Evolutionary conservation across 371 early-diverging fungal species (phyloP).

Genomic region (Zopfochytrium polystomum): DNA sequence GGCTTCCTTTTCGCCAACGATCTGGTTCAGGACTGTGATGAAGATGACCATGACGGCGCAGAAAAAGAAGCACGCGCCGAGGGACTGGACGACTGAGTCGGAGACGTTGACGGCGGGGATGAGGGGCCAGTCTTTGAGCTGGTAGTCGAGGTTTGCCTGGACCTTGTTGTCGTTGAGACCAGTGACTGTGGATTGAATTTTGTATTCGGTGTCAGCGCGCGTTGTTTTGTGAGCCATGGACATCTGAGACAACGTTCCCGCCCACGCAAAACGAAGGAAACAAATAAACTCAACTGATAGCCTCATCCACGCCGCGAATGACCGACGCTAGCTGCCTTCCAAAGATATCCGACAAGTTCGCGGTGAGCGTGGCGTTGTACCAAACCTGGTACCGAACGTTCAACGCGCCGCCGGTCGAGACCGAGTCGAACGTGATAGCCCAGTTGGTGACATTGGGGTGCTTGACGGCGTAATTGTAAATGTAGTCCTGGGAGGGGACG

Average conservation of each 20-base stretch:
- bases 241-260: neutral
- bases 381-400: slow-evolving; percentile 67
- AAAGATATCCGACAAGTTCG: slow-evolving; percentile 60
- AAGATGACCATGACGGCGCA: slow-evolving; percentile 55
- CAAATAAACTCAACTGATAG: slow-evolving; percentile 47
- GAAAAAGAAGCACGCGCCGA: slow-evolving; percentile 68
- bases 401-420: slow-evolving; percentile 30
- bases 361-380: slow-evolving; percentile 58
- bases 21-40: slow-evolving; percentile 59
- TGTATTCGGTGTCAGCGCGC: no score
- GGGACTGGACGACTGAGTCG: slow-evolving; percentile 54
- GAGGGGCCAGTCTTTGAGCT: slow-evolving; percentile 66
- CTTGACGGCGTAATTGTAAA: slow-evolving; percentile 60
- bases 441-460: slow-evolving; percentile 64
- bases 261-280: no score
- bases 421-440: slow-evolving; percentile 44
- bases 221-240: no score
- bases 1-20: slow-evolving; percentile 67
- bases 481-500: slow-evolving; percentile 54
- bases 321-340: slow-evolving; percentile 54
- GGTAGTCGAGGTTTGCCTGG: slow-evolving; percentile 44
- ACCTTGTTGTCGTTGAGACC: slow-evolving; percentile 36
- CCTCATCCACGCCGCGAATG: slow-evolving; percentile 64
- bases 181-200: slow-evolving; percentile 21
- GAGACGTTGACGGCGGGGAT: slow-evolving; percentile 48